These are phyloP conservation scores for Pyronema domesticum DNA, from an alignment of 495 filamentous ascomycete genomes.

Conservation along the genomic window DNA sequence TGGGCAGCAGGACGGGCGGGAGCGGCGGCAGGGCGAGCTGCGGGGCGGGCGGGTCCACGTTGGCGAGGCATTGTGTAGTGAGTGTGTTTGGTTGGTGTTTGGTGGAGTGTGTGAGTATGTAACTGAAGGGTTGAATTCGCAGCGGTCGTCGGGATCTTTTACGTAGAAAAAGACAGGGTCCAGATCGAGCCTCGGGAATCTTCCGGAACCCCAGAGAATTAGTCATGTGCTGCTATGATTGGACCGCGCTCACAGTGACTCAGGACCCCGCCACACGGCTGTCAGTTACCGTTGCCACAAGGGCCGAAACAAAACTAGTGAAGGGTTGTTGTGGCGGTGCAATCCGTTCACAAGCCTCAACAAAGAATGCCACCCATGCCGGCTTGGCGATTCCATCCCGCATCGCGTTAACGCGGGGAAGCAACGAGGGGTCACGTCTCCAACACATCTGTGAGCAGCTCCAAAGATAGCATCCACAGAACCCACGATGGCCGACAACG, in stretches of 20 bases:
- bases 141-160: not conserved
- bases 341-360: no score
- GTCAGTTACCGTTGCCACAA: no score
- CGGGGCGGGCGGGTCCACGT: conserved; percentile 51
- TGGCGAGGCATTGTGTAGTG: conserved; percentile 55
- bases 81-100: conserved; percentile 2
- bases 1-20: conserved; percentile 40
- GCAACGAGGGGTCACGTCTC: no score
- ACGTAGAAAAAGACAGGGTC: not conserved
- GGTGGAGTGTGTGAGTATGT: not conserved
- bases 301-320: no score
- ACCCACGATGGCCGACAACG: no score
- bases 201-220: not conserved
- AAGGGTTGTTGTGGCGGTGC: no score
- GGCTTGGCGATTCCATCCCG: no score
- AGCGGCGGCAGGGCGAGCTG: conserved; percentile 42
- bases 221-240: not conserved
- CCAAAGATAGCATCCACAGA: no score
- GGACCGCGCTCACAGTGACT: not conserved
- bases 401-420: no score
- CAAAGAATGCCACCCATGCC: no score
- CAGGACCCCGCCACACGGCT: no score
- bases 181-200: not conserved
- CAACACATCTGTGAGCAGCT: no score
- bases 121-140: not conserved